Evolutionary conservation across 441 rosid species (phyloP).

Genomic region (Arabidopsis hybrid): DNA sequence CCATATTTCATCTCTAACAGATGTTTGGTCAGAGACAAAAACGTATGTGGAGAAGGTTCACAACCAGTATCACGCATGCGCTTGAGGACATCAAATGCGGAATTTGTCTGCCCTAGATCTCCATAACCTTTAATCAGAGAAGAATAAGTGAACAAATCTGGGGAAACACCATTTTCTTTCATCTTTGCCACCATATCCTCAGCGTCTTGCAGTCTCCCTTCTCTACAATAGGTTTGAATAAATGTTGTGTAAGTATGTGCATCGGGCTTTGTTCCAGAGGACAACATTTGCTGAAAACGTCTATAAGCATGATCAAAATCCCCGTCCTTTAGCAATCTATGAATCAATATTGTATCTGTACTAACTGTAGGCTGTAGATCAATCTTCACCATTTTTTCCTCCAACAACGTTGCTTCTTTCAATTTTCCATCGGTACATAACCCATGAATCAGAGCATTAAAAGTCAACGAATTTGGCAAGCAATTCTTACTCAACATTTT

Average conservation of each 20-base stretch:
- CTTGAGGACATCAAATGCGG: conserved; percentile 78
- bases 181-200: conserved; percentile 65
- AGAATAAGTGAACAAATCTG: conserved; percentile 68
- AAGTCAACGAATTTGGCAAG: conserved; percentile 66
- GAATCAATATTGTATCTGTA: conserved; percentile 72
- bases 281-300: conserved; percentile 58
- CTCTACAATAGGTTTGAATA: conserved; percentile 64
- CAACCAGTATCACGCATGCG: conserved; percentile 71
- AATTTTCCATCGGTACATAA: conserved; percentile 60
- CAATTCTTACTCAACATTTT: conserved; percentile 63
- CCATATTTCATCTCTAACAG: conserved; percentile 51
- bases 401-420: conserved; percentile 51
- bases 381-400: conserved; percentile 58
- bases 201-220: conserved; percentile 69
- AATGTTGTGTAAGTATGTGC: conserved; percentile 71
- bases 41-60: conserved; percentile 74
- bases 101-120: conserved; percentile 54
- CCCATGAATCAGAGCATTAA: conserved; percentile 75
- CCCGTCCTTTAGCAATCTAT: conserved; percentile 63
- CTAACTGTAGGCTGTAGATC: conserved; percentile 57
- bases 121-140: conserved; percentile 69
- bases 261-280: conserved; percentile 67
- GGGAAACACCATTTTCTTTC: conserved; percentile 61
- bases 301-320: conserved; percentile 63
- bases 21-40: conserved; percentile 64